Evolutionary conservation across 2,329 filamentous ascomycete genomes (phyloP), one percentile per base, ranked within the genome.

Genomic region (Fusarium multiceps): DNA sequence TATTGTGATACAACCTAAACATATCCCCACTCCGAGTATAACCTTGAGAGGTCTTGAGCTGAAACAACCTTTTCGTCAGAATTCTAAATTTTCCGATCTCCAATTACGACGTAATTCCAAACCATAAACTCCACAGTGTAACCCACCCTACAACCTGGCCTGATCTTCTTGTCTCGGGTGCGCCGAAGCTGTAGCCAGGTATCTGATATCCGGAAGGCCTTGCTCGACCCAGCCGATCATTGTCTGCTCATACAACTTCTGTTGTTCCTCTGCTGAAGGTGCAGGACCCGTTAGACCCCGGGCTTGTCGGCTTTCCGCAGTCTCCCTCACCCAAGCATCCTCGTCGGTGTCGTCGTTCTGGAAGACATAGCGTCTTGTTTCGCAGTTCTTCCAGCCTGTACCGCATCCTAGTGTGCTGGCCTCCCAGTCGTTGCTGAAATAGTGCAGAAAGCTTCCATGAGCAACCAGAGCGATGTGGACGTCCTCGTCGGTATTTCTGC

Each of bases 361-460:
- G 23, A 72, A 71, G 6, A 59, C 46, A 20, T 69, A 71, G 42
- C 68, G 40, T 13, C 68, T 62, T 8, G 68, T 53, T 25, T 71
- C 68, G 6, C 68, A 71, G 25, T 71, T 71, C 27, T 59, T 55
- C 68, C 68, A 71, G 2, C 53, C 55, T 1, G 68, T 71, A 4
- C 68, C 68, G 4, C 64, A 66, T 2, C 54, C 55, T 0, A 28
- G 34, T 1, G 59, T 51, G 11, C 64, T 69, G 12, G 50, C 28
- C 9, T 71, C 68, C 68, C 68, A 71, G 16, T 71, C 68, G 6
- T 71, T 71, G n/a, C 60, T 69, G 9, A 71, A 62, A 13, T 59
- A 72, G 27, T 71, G 68, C 16, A 72, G 20, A 11, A 71, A 72
- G n/a, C 55, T 69, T 14, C 68, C 68, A 1, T 71, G 68, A 2